phyloP scores from a whole-genome alignment of 208 protist species.

The Trypanosoma boissoni region DNA sequence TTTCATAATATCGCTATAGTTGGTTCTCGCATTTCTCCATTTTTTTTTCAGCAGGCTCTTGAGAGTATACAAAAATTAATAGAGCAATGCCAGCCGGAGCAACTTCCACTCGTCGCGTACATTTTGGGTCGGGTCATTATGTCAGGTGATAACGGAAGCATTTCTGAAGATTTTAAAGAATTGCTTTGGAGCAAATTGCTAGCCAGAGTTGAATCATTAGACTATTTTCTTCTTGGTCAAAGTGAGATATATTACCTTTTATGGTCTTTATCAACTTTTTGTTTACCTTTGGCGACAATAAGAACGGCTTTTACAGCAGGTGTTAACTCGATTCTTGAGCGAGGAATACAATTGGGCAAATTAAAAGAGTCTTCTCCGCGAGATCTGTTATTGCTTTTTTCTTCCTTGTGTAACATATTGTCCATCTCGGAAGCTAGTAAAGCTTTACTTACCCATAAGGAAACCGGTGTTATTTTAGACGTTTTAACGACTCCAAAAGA shows the following conservation, averaged over 20 bases:
- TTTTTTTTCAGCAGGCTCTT: conserved; percentile 16
- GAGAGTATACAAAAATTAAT: conserved; percentile 18
- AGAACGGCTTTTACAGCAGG: conserved; percentile 2
- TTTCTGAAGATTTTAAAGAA: conserved; percentile 10
- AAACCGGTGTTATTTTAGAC: conserved; percentile 7
- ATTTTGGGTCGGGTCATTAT: conserved; percentile 15
- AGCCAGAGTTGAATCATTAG: conserved; percentile 9
- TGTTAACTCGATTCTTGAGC: conserved; percentile 5
- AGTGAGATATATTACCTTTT: conserved; percentile 23
- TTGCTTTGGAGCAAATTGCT: conserved; percentile 13
- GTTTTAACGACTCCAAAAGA: not conserved
- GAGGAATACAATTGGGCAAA: conserved; percentile 9
- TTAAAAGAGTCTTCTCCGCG: conserved; percentile 9
- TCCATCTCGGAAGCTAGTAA: conserved; percentile 5
- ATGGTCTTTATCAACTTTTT: conserved; percentile 22
- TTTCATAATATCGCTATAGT: conserved; percentile 16
- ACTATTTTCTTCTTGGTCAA: conserved; percentile 16
- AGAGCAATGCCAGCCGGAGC: conserved; percentile 12
- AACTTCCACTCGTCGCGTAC: conserved; percentile 20
- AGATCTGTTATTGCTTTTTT: conserved; percentile 23
- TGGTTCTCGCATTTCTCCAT: conserved; percentile 24
- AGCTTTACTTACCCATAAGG: not conserved
- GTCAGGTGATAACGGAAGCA: conserved; percentile 19
- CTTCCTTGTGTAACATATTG: conserved; percentile 16
- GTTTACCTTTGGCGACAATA: conserved; percentile 9